phyloP scores from a whole-genome alignment of 2,329 filamentous ascomycete genomes.

The Ophiosphaerella herpotricha region DNA sequence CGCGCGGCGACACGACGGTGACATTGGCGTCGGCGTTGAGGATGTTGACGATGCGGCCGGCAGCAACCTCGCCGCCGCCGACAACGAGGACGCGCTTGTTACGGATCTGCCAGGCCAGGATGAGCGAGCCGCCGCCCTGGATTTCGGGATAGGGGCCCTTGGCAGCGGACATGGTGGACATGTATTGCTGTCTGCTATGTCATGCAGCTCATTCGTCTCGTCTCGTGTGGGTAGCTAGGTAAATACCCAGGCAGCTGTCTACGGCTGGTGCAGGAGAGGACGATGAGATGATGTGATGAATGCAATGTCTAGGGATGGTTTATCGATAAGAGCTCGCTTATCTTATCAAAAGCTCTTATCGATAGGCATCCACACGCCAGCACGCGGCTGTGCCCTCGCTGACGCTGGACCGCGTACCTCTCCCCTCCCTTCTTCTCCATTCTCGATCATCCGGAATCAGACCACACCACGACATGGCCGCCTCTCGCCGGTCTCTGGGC shows the following conservation, averaged over 20 bases:
- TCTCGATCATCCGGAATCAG: too few species aligned
- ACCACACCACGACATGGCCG: constrained; percentile 1
- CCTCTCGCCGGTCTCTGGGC: constrained; percentile 70
- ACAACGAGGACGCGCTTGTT: constrained; percentile 90
- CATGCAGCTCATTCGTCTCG: constrained; percentile 15
- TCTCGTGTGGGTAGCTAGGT: too few species aligned
- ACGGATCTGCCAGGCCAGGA: constrained; percentile 93
- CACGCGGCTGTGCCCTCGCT: too few species aligned
- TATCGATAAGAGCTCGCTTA: constrained; percentile 5
- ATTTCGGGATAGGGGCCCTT: constrained; percentile 71
- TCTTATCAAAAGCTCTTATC: constrained; percentile 1
- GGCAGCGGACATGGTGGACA: constrained; percentile 46
- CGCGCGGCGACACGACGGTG: constrained; percentile 78
- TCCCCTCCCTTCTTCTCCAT: too few species aligned
- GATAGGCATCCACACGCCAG: background rate
- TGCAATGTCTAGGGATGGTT: background rate
- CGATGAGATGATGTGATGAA: too few species aligned
- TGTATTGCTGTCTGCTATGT: constrained; percentile 18
- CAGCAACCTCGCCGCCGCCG: constrained; percentile 96
- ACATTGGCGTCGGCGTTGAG: constrained; percentile 94
- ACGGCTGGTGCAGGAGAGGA: too few species aligned
- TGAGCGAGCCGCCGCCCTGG: constrained; percentile 88
- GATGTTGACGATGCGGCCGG: constrained; percentile 89
- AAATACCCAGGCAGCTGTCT: too few species aligned
- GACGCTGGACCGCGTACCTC: too few species aligned